Base-by-base conservation (phyloP, 2,329 filamentous ascomycete species). In the Cordyceps cicadae region DNA sequence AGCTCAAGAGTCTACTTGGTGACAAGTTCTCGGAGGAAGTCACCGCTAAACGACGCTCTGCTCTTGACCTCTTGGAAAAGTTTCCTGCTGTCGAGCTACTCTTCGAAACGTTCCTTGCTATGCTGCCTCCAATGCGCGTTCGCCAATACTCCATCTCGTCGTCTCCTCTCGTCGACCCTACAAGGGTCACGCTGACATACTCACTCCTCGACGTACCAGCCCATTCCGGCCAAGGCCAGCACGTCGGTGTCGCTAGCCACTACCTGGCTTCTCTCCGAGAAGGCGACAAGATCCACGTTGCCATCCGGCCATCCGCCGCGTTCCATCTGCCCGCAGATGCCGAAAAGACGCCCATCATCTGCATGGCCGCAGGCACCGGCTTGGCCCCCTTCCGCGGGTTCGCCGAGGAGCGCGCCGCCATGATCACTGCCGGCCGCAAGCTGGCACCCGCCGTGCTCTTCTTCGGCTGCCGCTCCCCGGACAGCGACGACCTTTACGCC, bases 121-220 rank as follows among this genome's bases (percentile, higher is more conserved):
- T 91, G 79, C 80, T 92, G 0, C 87, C 88, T 1, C 87, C 89
- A 0, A 89, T 94, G 85, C 85, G 88, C 32, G 80, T 89, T 45
- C 82, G 88, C n/a, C 87, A 90, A 70, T 92, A 92, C 66, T 89
- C 86, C 37, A 90, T 92, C 68, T 91, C 88, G 0, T 91, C 88
- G 0, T 90, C 88, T 0, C 87, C 88, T 0, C 77, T 90, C 0
- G 77, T 76, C 63, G 79, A 86, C 63, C 77, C 82, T 0, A 75
- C 74, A 12, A 77, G 77, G 61, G 81, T 82, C 55, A 86, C 86
- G 0, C 78, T 92, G 29, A 91, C 87, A 3, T 91, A 88, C 74
- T 80, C 81, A 3, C 80, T 92, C 1, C 78, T 89, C 55, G 79
- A 86, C 53, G 76, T 76, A 2, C 80, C 81, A 0, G 80, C 85